Base-by-base conservation (phyloP, 441 rosid species). In the Codiaeum variegatum region DNA sequence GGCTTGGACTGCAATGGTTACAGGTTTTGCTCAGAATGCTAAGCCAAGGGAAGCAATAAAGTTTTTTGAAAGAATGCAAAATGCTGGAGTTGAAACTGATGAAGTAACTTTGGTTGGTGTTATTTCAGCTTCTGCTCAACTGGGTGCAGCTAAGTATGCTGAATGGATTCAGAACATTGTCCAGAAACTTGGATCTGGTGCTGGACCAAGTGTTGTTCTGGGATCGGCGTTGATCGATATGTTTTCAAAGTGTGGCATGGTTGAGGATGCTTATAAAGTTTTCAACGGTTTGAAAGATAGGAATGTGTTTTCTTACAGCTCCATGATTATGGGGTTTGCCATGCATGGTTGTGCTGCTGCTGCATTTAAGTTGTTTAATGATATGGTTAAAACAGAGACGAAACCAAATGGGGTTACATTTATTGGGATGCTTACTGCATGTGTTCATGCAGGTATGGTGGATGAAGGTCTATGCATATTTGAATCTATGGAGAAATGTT, bases 151-250 rank as follows among this genome's bases (percentile, higher is more conserved):
- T 11, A 86, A 85, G 64, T 85, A 84, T 78, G 91, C 87, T 4
- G 77, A 89, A 34, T 81, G 88, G 81, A 85, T 87, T 58, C 51
- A 77, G 4, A 75, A 83, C 38, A 75, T 88, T 49, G 89, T 88
- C 15, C 75, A 72, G 24, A 81, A 78, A 31, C 81, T 61, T 23
- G 86, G 86, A 15, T 77, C 71, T 72, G 77, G 82, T 47, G 77
- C 80, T 47, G 54, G 62, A 2, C 70, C 81, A 23, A 75, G 78
- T 46, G 92, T 94, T 49, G 79, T 90, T 58, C 76, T 94, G n/a
- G 97, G 98, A 18, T 92, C 97, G 5, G 90, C 95, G 0, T 82
- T 94, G 84, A 82, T 90, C 31, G 94, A 94, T 60, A 88, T 92
- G 97, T 90, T 86, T 65, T 85, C 98, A 0, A 94, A 92, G 79